Evolutionary conservation across 305 asterid genomes (phyloP), one percentile per base, ranked within the genome.

Genomic region (Solanum hybrid): DNA sequence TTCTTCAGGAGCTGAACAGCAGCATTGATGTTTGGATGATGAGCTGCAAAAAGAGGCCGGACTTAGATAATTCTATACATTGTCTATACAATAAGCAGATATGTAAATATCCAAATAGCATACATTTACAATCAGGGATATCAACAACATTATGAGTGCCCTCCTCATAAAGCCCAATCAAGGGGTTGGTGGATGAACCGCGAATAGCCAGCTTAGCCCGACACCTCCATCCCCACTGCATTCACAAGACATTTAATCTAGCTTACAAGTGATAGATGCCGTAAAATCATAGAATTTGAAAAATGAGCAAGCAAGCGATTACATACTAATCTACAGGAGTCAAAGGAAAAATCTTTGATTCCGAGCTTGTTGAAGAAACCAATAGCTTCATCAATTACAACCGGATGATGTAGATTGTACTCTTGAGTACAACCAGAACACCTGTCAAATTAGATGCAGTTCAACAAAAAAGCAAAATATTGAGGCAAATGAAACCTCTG

Each of bases 201-300:
- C 98, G 98, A 90, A 96, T 94, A 5, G 97, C 98, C 51, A 97
- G 97, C 94, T 97, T 97, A 7, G 99, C 98, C 2, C 99, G 96
- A 90, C 99, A 97, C 92, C 98, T 94, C 99, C 99, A 97, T 82
- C 97, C 98, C 98, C 98, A 95, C 99, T 97, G 92, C 65, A 90
- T 90, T 87, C 79, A 29, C 84, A 85, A 2, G 73, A 61, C 73
- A 61, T 3, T 85, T 36, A 15, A 70, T 68, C 68, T 39, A 73
- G 81, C 45, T 75, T 88, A 87, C 70, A 68, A 88, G 4, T 32
- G 17, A 20, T 65, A 22, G 73, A 38, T 27, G 57, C 88, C 26
- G 20, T 80, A 51, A 33, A 15, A 41, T 61, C 72, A 61, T 0
- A 61, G 26, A 61, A 61, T 61, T 61, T 20, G 2, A 61, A 36